Conservation (phyloP, 768 basidiomycete species). For the Amanita pseudoporphyria region DNA sequence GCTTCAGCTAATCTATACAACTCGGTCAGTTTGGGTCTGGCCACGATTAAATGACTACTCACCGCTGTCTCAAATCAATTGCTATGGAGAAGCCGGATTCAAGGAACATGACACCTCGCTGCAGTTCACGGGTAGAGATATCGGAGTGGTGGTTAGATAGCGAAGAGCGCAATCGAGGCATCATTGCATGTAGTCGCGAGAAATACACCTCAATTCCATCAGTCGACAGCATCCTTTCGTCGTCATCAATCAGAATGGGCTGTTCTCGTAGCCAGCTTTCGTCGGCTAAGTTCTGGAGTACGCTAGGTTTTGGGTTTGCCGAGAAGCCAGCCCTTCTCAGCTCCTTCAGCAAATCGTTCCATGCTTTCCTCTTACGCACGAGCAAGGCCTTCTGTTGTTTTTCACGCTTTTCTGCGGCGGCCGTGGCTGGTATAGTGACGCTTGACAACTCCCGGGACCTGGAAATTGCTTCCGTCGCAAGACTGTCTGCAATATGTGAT, state of each 20-base stretch:
- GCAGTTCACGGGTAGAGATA: conserved; percentile 78
- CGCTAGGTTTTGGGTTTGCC: conserved; percentile 58
- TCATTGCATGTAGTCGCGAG: conserved; percentile 45
- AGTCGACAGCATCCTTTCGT: conserved; percentile 15
- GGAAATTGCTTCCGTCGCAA: conserved; percentile 54
- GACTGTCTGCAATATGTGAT: conserved; percentile 37
- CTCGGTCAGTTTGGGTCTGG: not conserved
- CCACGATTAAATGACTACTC: conserved; percentile 20
- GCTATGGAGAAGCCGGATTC: conserved; percentile 73
- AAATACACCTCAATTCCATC: conserved; percentile 56
- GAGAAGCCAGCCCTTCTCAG: conserved; percentile 74
- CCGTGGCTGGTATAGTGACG: conserved; percentile 29
- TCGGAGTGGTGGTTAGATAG: conserved; percentile 72
- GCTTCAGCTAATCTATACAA: conserved; percentile 20
- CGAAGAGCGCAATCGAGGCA: conserved; percentile 56
- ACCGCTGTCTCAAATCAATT: conserved; percentile 56
- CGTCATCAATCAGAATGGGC: conserved; percentile 24
- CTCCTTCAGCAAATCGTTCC: conserved; percentile 86
- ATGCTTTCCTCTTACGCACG: conserved; percentile 80
- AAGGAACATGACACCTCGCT: conserved; percentile 64
- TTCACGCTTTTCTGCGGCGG: conserved; percentile 38
- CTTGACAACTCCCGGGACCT: conserved; percentile 49
- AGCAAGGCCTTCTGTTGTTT: conserved; percentile 67
- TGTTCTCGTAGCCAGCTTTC: conserved; percentile 61
- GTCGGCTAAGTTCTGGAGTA: conserved; percentile 46